Percentiles rank a stretch among this genome's conserved stretches.
Evolutionary conservation across 345 rosid genomes (phyloP).

Genomic region (Syzygium grande): DNA sequence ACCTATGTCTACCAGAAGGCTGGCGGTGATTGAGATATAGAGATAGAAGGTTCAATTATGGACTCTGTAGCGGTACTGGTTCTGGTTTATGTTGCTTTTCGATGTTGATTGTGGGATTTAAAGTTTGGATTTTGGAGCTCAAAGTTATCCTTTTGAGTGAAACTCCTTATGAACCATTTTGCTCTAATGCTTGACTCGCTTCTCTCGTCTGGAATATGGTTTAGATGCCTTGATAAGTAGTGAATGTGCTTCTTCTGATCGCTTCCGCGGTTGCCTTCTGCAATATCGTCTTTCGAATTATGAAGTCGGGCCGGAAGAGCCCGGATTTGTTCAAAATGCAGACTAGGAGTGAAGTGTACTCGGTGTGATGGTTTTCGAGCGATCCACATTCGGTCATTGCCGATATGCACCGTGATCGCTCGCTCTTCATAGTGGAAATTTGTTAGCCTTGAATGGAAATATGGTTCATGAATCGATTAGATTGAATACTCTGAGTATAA

Average conservation of each 20-base stretch:
- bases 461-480: neutral
- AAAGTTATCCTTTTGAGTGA: neutral
- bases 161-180: neutral
- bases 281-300: neutral
- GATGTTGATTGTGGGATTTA: neutral
- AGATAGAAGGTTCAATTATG: neutral
- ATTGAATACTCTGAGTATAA: neutral
- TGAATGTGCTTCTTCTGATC: neutral
- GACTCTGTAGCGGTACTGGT: neutral
- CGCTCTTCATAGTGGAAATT: neutral
- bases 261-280: neutral
- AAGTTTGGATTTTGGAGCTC: neutral
- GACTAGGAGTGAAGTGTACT: neutral
- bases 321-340: too few species aligned
- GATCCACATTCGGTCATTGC: neutral
- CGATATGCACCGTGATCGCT: neutral
- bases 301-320: too few species aligned
- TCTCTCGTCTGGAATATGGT: neutral
- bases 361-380: neutral
- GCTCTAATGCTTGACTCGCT: neutral
- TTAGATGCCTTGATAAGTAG: neutral
- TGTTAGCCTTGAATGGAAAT: neutral
- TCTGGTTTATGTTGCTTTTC: neutral
- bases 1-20: conserved; percentile 66
- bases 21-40: conserved; percentile 21